Conservation (phyloP, 2,329 filamentous ascomycete species). For the Nannizzia gypsea region DNA sequence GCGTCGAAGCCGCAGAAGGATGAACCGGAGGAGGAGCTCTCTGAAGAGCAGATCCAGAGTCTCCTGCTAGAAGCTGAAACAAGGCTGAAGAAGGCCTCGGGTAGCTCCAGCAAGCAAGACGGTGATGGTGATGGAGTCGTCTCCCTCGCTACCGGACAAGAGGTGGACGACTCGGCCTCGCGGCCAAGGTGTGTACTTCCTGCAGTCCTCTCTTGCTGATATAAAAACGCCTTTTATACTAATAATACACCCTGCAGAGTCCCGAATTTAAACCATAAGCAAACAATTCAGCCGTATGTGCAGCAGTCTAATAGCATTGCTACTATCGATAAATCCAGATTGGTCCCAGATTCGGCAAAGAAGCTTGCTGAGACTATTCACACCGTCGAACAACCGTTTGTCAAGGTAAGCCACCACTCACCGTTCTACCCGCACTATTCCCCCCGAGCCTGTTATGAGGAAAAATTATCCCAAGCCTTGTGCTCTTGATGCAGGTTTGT, state of each 20-base stretch:
- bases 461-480: conserved; percentile 56
- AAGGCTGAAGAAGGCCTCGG: conserved; percentile 34
- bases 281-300: conserved; percentile 44
- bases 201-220: neutral
- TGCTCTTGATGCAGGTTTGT: conserved; percentile 59
- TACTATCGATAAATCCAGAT: conserved; percentile 40
- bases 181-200: neutral
- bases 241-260: conserved; percentile 27
- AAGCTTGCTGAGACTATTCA: conserved; percentile 39
- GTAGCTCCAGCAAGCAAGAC: conserved; percentile 6
- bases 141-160: conserved; percentile 9
- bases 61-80: conserved; percentile 53
- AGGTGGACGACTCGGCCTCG: neutral
- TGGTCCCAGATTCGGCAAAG: conserved; percentile 32
- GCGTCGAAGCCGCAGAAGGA: neutral
- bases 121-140: conserved; percentile 12
- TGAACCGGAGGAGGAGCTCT: conserved; percentile 37
- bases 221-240: neutral
- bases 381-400: conserved; percentile 39
- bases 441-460: conserved; percentile 48
- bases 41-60: conserved; percentile 52
- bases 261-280: conserved; percentile 39
- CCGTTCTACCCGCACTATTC: neutral
- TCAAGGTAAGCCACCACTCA: conserved; percentile 38
- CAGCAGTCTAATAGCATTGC: conserved; percentile 42